A percentile compares a stretch with the other conserved stretches of the same genome.
Evolutionary conservation across 2,329 filamentous ascomycete genomes (phyloP).

Genomic region (Cylindrodendrum hubeiense): DNA sequence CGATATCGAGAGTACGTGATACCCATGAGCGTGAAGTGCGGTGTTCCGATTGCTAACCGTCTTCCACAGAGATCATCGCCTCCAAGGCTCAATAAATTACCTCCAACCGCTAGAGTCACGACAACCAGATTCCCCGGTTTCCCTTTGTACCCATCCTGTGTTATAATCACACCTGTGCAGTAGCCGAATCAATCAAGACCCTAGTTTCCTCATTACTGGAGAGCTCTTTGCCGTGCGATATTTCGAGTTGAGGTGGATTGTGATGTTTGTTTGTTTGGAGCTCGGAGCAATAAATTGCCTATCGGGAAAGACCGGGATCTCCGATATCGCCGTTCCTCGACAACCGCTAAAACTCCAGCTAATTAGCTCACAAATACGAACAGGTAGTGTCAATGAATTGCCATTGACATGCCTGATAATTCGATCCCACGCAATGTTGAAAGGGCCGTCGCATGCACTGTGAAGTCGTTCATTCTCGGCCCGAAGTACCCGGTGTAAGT

Average conservation of each 20-base stretch:
- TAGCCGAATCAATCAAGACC: conserved; percentile 65
- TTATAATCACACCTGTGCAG: conserved; percentile 72
- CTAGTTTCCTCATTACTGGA: conserved; percentile 42
- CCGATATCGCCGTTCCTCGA: conserved; percentile 37
- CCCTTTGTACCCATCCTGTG: conserved; percentile 66
- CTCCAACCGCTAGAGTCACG: conserved; percentile 50
- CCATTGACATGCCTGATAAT: neutral
- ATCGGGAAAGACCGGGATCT: conserved; percentile 44
- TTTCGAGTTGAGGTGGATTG: conserved; percentile 29
- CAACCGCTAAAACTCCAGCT: conserved; percentile 30
- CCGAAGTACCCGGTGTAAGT: too few species aligned
- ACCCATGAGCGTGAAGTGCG: neutral
- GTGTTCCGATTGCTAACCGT: conserved; percentile 48
- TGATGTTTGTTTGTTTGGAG: conserved; percentile 35
- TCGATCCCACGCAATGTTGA: neutral
- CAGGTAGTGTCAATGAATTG: conserved; percentile 1
- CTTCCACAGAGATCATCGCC: conserved; percentile 67
- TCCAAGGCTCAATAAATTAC: conserved; percentile 73
- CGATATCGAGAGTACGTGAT: conserved; percentile 88
- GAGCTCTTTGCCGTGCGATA: conserved; percentile 36
- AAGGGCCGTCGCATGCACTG: neutral
- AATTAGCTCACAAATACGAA: conserved; percentile 17
- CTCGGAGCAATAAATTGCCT: conserved; percentile 38
- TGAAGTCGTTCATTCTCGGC: neutral
- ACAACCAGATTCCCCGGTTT: conserved; percentile 55